Conservation (phyloP, 306 rosid genomes). For the Glycyrrhiza uralensis region DNA sequence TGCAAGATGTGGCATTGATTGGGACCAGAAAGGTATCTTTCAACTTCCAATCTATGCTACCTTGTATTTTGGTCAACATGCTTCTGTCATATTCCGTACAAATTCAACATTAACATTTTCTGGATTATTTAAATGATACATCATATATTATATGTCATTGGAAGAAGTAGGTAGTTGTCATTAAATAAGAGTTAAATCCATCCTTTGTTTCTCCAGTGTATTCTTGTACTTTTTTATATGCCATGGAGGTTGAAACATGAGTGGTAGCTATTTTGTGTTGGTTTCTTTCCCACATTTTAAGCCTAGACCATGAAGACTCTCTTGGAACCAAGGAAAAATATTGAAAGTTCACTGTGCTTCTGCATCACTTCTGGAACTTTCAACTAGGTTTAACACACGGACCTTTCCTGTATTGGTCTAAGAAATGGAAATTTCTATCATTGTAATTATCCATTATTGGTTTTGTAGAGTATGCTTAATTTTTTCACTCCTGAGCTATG, state of each 20-base stretch:
- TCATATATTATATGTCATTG: neutral
- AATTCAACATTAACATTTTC: neutral
- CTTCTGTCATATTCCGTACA: neutral
- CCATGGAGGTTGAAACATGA: neutral
- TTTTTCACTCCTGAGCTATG: neutral
- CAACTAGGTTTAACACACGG: neutral
- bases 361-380: neutral
- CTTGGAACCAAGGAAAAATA: neutral
- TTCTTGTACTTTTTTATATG: neutral
- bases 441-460: neutral
- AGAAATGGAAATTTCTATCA: neutral
- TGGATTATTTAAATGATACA: neutral
- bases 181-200: neutral
- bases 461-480: neutral
- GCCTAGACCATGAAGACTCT: neutral
- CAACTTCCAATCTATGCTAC: neutral
- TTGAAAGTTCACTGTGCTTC: neutral
- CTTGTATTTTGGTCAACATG: slow-evolving; percentile 4
- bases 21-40: slow-evolving; percentile 81
- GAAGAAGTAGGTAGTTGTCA: neutral
- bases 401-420: neutral
- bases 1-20: slow-evolving; percentile 92
- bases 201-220: neutral
- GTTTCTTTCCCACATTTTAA: neutral
- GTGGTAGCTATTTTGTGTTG: neutral